Evolutionary conservation across 2,329 filamentous ascomycete species (phyloP).

Genomic region (Paecilomyces formosus): DNA sequence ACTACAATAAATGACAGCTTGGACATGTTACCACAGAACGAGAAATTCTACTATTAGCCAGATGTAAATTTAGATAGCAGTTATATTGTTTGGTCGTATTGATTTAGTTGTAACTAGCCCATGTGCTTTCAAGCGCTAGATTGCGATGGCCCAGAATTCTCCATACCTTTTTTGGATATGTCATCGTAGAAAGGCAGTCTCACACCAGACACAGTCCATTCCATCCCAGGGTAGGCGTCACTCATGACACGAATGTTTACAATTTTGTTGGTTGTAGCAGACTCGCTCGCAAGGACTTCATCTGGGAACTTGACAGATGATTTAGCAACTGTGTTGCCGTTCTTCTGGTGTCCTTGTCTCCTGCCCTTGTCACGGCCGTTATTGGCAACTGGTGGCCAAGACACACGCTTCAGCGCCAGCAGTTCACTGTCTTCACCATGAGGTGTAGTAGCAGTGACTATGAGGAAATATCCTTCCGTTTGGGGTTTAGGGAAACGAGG

Average conservation of each 20-base stretch:
- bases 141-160: constrained; percentile 2
- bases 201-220: constrained; percentile 47
- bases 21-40: too few relatives aligned
- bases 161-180: constrained; percentile 13
- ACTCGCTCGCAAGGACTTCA: constrained; percentile 5
- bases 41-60: too few relatives aligned
- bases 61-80: background rate
- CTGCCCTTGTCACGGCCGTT: constrained; percentile 10
- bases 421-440: constrained; percentile 61
- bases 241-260: constrained; percentile 73
- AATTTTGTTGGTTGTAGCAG: constrained; percentile 44
- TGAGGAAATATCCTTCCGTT: constrained; percentile 84
- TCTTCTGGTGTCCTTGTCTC: constrained; percentile 5
- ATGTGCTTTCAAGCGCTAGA: background rate
- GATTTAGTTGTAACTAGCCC: background rate
- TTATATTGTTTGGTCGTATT: background rate
- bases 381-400: constrained; percentile 51
- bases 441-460: constrained; percentile 49
- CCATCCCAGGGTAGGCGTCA: constrained; percentile 78
- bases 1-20: too few relatives aligned
- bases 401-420: constrained; percentile 75
- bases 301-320: constrained; percentile 26
- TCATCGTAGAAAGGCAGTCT: constrained; percentile 39
- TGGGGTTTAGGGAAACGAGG: constrained; percentile 91
- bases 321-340: constrained; percentile 13